Base-by-base conservation (phyloP, 371 early-diverging fungal genomes). In the Mortierella sp. region DNA sequence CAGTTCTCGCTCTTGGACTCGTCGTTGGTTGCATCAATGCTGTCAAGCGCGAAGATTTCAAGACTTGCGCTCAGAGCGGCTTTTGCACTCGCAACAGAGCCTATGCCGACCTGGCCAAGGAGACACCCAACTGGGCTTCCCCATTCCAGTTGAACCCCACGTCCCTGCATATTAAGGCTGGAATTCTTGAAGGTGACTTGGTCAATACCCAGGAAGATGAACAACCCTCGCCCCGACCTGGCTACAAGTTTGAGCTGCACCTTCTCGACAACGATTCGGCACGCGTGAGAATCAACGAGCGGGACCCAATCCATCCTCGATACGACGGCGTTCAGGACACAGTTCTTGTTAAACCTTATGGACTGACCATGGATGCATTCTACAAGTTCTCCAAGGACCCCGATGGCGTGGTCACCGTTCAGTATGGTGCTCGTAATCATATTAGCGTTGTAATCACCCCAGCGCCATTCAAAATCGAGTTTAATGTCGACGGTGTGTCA, bases 81-180 rank as follows among this genome's bases (percentile, higher is more conserved):
- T 98, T 98, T 79, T 97, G 97, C 79, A 79, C 83, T 12, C 91
- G 98, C 45, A 95, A 98, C 80, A 86, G 95, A 13, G 93, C 90
- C 12, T 94, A 88, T 78, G 96, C 95, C 13, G 91, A 94, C 39
- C 73, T 81, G 4, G 85, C 80, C n/a, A 78, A 79, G 17, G 71
- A 65, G 25, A 60, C 60, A 50, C 22, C 60, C 49, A 40, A 62
- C 37, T 63, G 78, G 78, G 21, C 57, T 16, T 91, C 92, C 0
- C 91, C 90, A 9, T 96, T 91, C 76, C 71, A 76, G 34, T 74
- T 94, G 31, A 54, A 85, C 43, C 67, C 37, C 63, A 92, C 59
- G 46, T 60, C 19, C 41, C 87, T 22, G 69, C 63, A 57, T 25
- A 68, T 74, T 21, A 12, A 83, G 12, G 78, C 81, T 17, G 84